Base-by-base conservation (phyloP, 2,329 filamentous ascomycete genomes). In the Fusarium begoniae region DNA sequence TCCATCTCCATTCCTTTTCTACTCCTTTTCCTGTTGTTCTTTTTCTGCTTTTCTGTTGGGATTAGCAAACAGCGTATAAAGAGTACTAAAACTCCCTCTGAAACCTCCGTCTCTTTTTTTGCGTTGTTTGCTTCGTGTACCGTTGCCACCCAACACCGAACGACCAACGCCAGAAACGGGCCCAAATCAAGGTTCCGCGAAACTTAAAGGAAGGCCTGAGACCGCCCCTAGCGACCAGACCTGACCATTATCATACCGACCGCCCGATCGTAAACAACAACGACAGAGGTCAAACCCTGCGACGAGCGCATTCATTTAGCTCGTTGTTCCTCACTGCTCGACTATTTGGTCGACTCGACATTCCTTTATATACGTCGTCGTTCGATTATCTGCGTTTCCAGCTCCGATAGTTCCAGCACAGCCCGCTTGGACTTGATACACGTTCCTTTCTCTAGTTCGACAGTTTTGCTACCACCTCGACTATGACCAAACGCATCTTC, bases 401-500 rank as follows among this genome's bases (percentile, higher is more conserved):
- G n/a, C 60, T 22, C n/a, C 18, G 41, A 58, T 11, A 73, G 50
- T 56, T 17, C 44, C n/a, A 60, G 24, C 37, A 62, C 20, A 51
- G 35, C 58, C 53, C 44, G 63, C 65, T 53, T 45, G 24, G 44
- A 28, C 43, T 50, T 45, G 47, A 47, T 57, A 51, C 43, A 66
- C 62, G 45, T 47, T 48, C 57, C 30, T 63, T 62, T 37, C 32
- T 18, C 30, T n/a, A 43, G 38, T 37, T 35, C 32, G 53, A 38
- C 47, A 50, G 30, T 56, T 44, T 32, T 55, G 54, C 32, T 53
- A 20, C 44, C 54, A 53, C 35, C 63, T 61, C 62, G 55, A 68
- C 44, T 51, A 82, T 82, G 77, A 79, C 84, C 72, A 80, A 77
- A 70, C 80, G 83, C 74, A 81, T 84, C 68, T 81, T 84, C 70